A percentile compares a stretch with the other conserved stretches of the same genome.
Conservation (phyloP, 2,329 filamentous ascomycete species). For the Colletotrichum australisinense region DNA sequence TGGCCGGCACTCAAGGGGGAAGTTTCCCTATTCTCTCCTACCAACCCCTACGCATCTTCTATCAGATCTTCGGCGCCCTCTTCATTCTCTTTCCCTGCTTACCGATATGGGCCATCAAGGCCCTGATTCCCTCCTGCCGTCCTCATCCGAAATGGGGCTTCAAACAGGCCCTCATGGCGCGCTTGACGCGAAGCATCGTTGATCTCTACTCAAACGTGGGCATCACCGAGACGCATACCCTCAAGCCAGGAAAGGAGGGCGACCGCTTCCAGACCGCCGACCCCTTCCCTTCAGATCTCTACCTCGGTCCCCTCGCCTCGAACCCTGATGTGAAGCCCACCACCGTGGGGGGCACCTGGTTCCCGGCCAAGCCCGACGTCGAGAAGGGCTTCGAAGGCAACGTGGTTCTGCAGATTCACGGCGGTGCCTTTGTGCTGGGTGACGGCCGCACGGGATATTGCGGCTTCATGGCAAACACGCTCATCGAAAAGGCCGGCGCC, state of each 20-base stretch:
- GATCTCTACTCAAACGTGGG: slow-evolving; percentile 21
- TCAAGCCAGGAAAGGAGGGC: slow-evolving; percentile 42
- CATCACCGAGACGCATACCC: slow-evolving; percentile 20
- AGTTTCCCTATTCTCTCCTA: slow-evolving; percentile 17
- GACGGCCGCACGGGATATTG: slow-evolving; percentile 44
- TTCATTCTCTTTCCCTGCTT: slow-evolving; percentile 6
- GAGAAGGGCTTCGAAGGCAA: slow-evolving; percentile 20
- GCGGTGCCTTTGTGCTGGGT: slow-evolving; percentile 46
- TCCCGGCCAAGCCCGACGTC: slow-evolving; percentile 35
- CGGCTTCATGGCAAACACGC: slow-evolving; percentile 40
- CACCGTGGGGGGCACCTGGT: slow-evolving; percentile 40
- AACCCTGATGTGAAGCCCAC: slow-evolving; percentile 34
- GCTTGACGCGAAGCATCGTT: slow-evolving; percentile 12
- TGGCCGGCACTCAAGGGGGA: neutral
- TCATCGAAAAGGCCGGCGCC: slow-evolving; percentile 40
- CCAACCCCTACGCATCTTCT: slow-evolving; percentile 7
- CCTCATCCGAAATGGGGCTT: slow-evolving; percentile 25
- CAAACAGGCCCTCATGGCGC: slow-evolving; percentile 22
- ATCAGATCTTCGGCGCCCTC: slow-evolving; percentile 6
- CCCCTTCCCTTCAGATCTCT: slow-evolving; percentile 33
- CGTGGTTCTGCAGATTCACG: slow-evolving; percentile 46
- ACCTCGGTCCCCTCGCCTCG: slow-evolving; percentile 33
- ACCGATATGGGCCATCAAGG: slow-evolving; percentile 12
- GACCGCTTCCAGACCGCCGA: slow-evolving; percentile 40
- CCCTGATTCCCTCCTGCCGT: slow-evolving; percentile 10